Base-by-base conservation (phyloP, 441 rosid species). In the Breynia disticha region DNA sequence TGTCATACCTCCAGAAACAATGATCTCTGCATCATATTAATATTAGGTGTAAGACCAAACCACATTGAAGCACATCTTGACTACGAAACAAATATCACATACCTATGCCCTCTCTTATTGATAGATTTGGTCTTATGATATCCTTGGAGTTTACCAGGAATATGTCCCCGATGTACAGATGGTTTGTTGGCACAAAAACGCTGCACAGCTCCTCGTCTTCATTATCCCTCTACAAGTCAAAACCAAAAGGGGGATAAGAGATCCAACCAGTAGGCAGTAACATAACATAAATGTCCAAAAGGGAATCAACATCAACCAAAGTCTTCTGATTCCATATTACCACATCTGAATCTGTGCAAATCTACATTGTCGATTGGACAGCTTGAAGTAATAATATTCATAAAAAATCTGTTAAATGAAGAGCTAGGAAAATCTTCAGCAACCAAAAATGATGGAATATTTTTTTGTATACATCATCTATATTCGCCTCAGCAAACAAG, bases 31-130 rank as follows among this genome's bases (percentile, higher is more conserved):
- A 70, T 41, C 22, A 58, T 46, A 8, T 37, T n/a, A 19, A 32
- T 39, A n/a, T 32, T 54, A 11, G 24, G 44, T 2, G 44, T 41
- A 16, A 12, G 39, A 53, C 48, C 15, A 19, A 16, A 11, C 19
- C n/a, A 38, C 3, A 19, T 0, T 5, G 4, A 12, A 16, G 20
- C 18, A 48, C 46, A n/a, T n/a, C 1, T 13, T 3, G 32, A 5
- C 17, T 51, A 16, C 35, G 35, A 46, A 21, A 14, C 46, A 41
- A 20, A 10, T 1, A 38, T 3, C 10, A 24, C 64, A 19, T 66
- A 82, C 97, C 95, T 57, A 90, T 86, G 65, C 97, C 95, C 77
- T 84, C 94, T 52, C 95, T 72, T 48, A 90, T 84, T 1, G 95
- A 90, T 52, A 86, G 80, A 66, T 87, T 90, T 16, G 95, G 95